Conservation (phyloP, 2,329 filamentous ascomycete species). For the Chaetomiaceae sp. region DNA sequence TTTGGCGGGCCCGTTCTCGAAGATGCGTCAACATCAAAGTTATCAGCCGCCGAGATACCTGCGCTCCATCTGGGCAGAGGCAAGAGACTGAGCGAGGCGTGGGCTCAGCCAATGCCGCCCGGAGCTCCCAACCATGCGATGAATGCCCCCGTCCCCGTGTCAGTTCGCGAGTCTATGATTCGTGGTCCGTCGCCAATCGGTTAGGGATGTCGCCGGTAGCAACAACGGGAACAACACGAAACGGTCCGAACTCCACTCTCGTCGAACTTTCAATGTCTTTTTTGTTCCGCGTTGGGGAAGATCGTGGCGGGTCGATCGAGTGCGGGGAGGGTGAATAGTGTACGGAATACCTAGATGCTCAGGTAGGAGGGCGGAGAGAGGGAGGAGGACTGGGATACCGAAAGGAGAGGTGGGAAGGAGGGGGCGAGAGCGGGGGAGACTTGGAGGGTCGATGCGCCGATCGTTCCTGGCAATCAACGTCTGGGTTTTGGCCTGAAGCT, state of each 20-base stretch:
- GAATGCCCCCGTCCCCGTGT: slow-evolving; percentile 2
- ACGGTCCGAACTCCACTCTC: background rate
- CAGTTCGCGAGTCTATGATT: background rate
- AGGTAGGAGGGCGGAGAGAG: too few species aligned
- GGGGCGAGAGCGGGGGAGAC: slow-evolving; percentile 2
- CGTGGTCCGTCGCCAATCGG: background rate
- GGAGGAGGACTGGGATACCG: background rate
- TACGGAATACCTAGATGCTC: too few species aligned
- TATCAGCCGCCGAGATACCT: slow-evolving; percentile 14
- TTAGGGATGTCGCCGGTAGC: background rate
- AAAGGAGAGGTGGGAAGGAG: slow-evolving; percentile 1
- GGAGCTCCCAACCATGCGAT: slow-evolving; percentile 15
- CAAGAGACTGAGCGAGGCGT: slow-evolving; percentile 15
- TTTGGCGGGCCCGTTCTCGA: too few species aligned
- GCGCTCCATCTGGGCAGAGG: slow-evolving; percentile 14
- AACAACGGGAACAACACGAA: slow-evolving; percentile 1
- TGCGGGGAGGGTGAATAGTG: too few species aligned
- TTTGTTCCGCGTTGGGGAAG: too few species aligned
- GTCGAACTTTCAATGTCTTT: background rate
- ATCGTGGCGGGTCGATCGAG: too few species aligned
- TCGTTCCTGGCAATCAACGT: background rate
- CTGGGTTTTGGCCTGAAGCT: too few species aligned
- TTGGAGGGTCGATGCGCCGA: background rate
- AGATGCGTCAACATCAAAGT: slow-evolving; percentile 3
- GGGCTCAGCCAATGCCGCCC: slow-evolving; percentile 17